Base-by-base conservation (phyloP, 805 yeast species). In the Lachancea meyersii region DNA sequence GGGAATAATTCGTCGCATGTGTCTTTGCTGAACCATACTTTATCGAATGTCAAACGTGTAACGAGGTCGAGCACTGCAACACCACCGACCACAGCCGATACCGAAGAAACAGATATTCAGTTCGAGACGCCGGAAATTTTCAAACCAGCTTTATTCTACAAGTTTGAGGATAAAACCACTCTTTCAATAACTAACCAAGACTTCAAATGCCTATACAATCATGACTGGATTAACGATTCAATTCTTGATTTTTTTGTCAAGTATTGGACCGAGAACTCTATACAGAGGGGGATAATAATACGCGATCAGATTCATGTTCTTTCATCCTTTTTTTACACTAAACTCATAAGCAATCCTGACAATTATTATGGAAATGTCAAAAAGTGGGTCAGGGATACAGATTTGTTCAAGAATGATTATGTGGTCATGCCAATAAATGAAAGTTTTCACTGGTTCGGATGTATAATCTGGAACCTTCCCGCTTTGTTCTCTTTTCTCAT, bases 211-310 rank as follows among this genome's bases (percentile, higher is more conserved):
- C 70, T 91, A 8, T 79, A 80, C 55, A 81, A 82, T 45, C 80
- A 80, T 36, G 86, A 84, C 48, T 91, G 95, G 89, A 76, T 93
- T 38, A 91, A 93, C 64, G 98, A 93, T 56, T 76, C 83, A 0
- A 68, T 93, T 38, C 81, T 93, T 43, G 96, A 87, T 60, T 91
- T 91, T 58, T 88, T 86, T 54, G 69, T 86, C 22, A 77, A 76
- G 44, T 82, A 71, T 55, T 75, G 73, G 48, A 69, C 77, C 6
- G 76, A 69, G 54, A 58, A 52, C 39, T 54, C 57, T 31, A 48
- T 59, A 40, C 22, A 52, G 41, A 35, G 61, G 40, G 37, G 45
- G 47, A 41, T 69, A 64, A 47, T 70, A 9, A 21, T 50, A 6
- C 40, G 48, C 2, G 56, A 64, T 7, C 70, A 74, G 3, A 75